Base-by-base conservation (phyloP, 352 stramenopile genomes). In the Phytophthora vignae region DNA sequence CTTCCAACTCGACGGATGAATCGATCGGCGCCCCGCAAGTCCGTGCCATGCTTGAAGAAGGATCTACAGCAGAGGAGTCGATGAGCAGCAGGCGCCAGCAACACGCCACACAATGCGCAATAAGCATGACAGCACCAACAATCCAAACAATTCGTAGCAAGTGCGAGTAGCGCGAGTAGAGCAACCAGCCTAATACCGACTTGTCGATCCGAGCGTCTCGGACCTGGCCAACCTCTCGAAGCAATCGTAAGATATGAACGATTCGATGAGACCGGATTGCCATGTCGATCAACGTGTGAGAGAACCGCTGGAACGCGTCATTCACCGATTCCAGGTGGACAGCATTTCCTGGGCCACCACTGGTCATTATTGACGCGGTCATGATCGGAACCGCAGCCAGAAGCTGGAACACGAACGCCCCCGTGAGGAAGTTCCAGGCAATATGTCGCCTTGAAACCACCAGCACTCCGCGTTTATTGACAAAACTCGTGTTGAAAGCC, bases 41-140 rank as follows among this genome's bases (percentile, higher is more conserved):
- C 40, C 50, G 54, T 21, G 55, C 57, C 14, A 31, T 22, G 56
- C 62, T 31, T 4, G 64, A 64, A 4, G 40, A 22, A n/a, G 63
- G 31, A 7, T 73, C 46, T 1, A 60, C 29, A 17, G 10, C 0
- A 14, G 55, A 36, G 12, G 65, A 52, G 2, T 64, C 57, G 21
- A 66, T 60, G 10, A 57, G 50, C 9, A 88, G 56, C 14, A 68
- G 38, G 40, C 77, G 66, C 84, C 84, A 92, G 27, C 69, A 64
- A 19, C 82, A 92, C 0, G 82, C 79, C 7, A 87, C 69, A 38
- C 84, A 80, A 71, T 90, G 84, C 3, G 82, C 69, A 22, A 87
- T 78, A 25, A 85, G 46, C 60, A 88, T 60, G 8, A 90, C 64
- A 19, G 72, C 25, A 0, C 78, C 33, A 1, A 90, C 59, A 44